These are phyloP conservation scores for Pouteria glomerata DNA, from an alignment of 148 eudicot species.

Conservation along the genomic window DNA sequence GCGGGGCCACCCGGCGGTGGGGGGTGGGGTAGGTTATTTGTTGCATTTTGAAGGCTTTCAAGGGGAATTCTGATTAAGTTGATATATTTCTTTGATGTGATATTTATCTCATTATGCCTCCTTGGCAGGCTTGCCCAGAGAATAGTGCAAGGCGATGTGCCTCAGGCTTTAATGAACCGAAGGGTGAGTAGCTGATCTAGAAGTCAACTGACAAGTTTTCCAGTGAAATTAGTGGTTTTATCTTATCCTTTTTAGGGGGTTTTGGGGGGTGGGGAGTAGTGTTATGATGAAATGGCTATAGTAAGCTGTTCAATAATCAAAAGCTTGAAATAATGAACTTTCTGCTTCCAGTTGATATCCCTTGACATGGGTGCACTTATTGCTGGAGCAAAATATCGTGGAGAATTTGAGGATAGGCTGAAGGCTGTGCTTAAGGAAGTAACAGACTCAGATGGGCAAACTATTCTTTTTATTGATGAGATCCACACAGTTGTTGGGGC, in stretches of 20 bases:
- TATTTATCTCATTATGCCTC: background rate
- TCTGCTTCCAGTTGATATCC: slow-evolving; percentile 67
- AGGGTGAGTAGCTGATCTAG: slow-evolving; percentile 35
- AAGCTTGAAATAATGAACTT: slow-evolving; percentile 2
- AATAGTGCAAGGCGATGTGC: slow-evolving; percentile 95
- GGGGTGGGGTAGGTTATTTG: background rate
- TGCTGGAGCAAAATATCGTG: slow-evolving; percentile 97
- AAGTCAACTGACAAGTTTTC: background rate
- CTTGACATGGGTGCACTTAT: slow-evolving; percentile 98
- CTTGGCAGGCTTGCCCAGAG: slow-evolving; percentile 89
- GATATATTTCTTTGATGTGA: background rate
- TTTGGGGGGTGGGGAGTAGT: background rate
- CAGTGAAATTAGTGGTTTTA: background rate
- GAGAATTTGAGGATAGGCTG: slow-evolving; percentile 93
- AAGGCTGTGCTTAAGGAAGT: slow-evolving; percentile 97
- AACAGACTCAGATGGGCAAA: slow-evolving; percentile 92
- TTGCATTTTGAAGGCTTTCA: background rate
- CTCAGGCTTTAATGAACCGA: slow-evolving; percentile 91
- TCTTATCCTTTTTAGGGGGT: background rate
- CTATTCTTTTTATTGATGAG: slow-evolving; percentile 89
- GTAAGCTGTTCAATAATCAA: background rate
- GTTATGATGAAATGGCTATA: background rate
- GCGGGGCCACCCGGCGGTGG: background rate
- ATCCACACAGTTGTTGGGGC: slow-evolving; percentile 99
- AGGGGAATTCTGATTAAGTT: background rate